Base-by-base conservation (phyloP, 805 yeast species). In the Lipomyces sp. region DNA sequence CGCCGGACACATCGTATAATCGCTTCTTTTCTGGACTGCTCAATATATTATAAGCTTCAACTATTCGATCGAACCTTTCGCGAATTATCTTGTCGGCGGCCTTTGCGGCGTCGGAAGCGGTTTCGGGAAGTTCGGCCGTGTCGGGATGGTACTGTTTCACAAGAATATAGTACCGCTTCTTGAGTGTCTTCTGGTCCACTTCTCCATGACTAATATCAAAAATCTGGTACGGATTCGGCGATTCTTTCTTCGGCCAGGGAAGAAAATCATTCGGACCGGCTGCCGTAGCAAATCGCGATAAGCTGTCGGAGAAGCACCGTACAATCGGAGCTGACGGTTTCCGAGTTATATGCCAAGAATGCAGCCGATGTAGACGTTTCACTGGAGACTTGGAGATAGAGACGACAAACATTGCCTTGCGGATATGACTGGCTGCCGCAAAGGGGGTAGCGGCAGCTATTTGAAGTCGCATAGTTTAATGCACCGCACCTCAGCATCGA, bases 91-190 rank as follows among this genome's bases (percentile, higher is more conserved):
- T 59, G 24, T 39, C 53, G 11, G 70, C 70, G 6, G 59, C 80
- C 68, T 67, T 63, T 53, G 69, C 77, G 29, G 79, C 73, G n/a
- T 78, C 81, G 71, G 71, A 65, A 75, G 80, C n/a, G 77, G 74
- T 60, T 67, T 74, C 80, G 63, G 76, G 80, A 42, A 80, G 73
- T 24, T 61, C 55, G 30, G 66, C 70, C 2, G 75, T 63, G 74
- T 92, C 98, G 0, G 98, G 97, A 75, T 92, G 97, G 72, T 92
- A 92, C 8, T 87, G 74, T 75, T 89, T 90, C 10, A 92, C 92
- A 57, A 86, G 79, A 62, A 84, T 80, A 70, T 83, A 85, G 73
- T 88, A 89, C 56, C 82, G 82, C 33, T 77, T 69, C 66, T 85
- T 85, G 59, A 88, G 77, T 37, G 75, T 69, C 10, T 72, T 76